A percentile compares a stretch with the other conserved stretches of the same genome.
Conservation (phyloP, 176 grass and related monocot genomes). For the Miscanthus lutarioriparius region DNA sequence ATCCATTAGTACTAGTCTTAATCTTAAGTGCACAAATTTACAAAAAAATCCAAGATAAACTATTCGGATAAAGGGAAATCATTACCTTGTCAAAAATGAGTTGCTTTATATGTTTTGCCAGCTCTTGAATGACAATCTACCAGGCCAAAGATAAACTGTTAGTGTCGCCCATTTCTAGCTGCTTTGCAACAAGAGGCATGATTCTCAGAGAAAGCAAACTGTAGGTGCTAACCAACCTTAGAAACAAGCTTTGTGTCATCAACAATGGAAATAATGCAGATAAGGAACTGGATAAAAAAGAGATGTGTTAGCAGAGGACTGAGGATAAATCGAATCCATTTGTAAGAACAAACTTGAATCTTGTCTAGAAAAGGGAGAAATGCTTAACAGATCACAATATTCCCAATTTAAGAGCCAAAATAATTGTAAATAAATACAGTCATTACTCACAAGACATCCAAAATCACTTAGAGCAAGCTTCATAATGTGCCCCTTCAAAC, state of each 20-base stretch:
- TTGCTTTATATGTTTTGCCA: conserved; percentile 61
- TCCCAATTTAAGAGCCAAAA: not conserved
- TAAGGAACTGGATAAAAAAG: conserved; percentile 60
- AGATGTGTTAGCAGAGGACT: conserved; percentile 35
- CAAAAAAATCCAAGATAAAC: not conserved
- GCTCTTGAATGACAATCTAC: conserved; percentile 74
- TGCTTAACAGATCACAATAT: not conserved
- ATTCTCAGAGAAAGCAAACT: not conserved
- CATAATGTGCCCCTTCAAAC: conserved; percentile 79
- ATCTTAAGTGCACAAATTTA: not conserved
- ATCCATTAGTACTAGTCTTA: not conserved
- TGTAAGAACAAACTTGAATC: not conserved
- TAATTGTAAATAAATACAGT: not conserved
- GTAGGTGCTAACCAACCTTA: conserved; percentile 49
- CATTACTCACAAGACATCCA: conserved; percentile 87
- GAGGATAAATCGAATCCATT: not conserved
- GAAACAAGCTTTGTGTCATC: conserved; percentile 92
- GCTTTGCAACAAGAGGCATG: not conserved
- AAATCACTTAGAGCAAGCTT: conserved; percentile 82
- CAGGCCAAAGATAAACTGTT: conserved; percentile 32
- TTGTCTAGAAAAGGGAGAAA: not conserved
- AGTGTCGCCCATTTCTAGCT: not conserved
- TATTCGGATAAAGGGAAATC: not conserved
- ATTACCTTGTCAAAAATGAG: conserved; percentile 82
- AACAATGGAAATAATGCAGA: conserved; percentile 77